These are phyloP conservation scores for Penicillium antarcticum DNA, from an alignment of 495 filamentous ascomycete genomes.

Conservation along the genomic window DNA sequence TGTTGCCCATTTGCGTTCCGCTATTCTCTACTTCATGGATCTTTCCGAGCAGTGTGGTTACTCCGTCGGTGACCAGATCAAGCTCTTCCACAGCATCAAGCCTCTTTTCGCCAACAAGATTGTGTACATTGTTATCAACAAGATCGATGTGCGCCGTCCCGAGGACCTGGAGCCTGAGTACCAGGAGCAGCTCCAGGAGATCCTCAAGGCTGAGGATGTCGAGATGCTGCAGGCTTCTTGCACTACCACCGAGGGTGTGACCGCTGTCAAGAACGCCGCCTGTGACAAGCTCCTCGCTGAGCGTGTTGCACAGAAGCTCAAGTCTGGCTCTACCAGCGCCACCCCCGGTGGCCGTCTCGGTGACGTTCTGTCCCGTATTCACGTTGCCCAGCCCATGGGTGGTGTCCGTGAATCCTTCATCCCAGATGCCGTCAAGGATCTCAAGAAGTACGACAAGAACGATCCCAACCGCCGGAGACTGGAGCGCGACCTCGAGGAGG, in stretches of 20 bases:
- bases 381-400: conserved; percentile 88
- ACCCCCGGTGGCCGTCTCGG: conserved; percentile 72
- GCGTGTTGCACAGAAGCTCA: conserved; percentile 91
- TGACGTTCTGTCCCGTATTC: conserved; percentile 88
- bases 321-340: conserved; percentile 73
- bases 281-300: conserved; percentile 92
- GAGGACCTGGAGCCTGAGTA: conserved; percentile 84
- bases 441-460: conserved; percentile 84
- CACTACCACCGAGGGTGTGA: conserved; percentile 91
- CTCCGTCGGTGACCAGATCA: conserved; percentile 84
- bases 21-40: conserved; percentile 98
- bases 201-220: conserved; percentile 81
- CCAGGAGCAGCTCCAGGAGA: conserved; percentile 69
- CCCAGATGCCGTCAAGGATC: conserved; percentile 74
- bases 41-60: conserved; percentile 97
- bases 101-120: conserved; percentile 96
- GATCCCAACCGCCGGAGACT: conserved; percentile 77
- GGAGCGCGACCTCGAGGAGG: conserved; percentile 85
- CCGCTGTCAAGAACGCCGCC: conserved; percentile 88
- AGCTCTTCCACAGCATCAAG: conserved; percentile 92
- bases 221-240: conserved; percentile 91
- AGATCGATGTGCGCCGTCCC: conserved; percentile 86
- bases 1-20: conserved; percentile 91
- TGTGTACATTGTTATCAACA: conserved; percentile 95
- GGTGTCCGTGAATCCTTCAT: conserved; percentile 83